Evolutionary conservation across 306 rosid genomes (phyloP).

Genomic region (Castanea crenata): DNA sequence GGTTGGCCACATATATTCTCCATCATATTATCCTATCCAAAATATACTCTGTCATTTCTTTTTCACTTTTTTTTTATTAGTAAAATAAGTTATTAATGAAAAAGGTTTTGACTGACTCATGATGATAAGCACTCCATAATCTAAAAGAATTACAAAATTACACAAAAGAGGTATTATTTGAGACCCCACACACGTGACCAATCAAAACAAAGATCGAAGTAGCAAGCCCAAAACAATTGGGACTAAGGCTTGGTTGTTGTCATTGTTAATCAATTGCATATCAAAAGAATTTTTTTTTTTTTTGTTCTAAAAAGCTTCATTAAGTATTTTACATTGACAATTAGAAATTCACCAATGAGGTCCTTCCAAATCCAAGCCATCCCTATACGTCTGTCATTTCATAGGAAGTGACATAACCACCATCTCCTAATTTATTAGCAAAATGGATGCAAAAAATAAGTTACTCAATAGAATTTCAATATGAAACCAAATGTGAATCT

Average conservation of each 20-base stretch:
- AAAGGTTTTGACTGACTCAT: too few species aligned
- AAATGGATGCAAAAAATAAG: constrained; percentile 14
- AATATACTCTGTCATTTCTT: too few species aligned
- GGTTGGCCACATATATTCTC: not conserved
- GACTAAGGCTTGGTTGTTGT: too few species aligned
- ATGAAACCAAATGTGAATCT: not conserved
- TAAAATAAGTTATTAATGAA: too few species aligned
- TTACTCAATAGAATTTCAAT: not conserved
- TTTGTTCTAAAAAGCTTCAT: not conserved
- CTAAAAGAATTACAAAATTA: too few species aligned
- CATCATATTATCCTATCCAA: not conserved
- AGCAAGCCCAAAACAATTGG: too few species aligned
- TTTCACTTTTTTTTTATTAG: too few species aligned
- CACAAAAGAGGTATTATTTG: too few species aligned
- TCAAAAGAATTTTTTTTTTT: not conserved
- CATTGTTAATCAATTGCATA: constrained; percentile 1
- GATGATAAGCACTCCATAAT: too few species aligned
- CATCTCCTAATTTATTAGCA: constrained; percentile 56
- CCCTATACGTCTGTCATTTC: constrained; percentile 73
- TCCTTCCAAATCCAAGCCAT: constrained; percentile 75
- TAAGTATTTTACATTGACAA: constrained; percentile 6
- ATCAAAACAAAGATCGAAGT: too few species aligned
- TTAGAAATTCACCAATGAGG: constrained; percentile 58
- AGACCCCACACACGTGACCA: too few species aligned
- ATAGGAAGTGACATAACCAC: constrained; percentile 66